Percentiles rank a stretch among this genome's conserved stretches.
phyloP scores from a whole-genome alignment of 2,329 filamentous ascomycete genomes.

The Colletotrichum cordylinicola region DNA sequence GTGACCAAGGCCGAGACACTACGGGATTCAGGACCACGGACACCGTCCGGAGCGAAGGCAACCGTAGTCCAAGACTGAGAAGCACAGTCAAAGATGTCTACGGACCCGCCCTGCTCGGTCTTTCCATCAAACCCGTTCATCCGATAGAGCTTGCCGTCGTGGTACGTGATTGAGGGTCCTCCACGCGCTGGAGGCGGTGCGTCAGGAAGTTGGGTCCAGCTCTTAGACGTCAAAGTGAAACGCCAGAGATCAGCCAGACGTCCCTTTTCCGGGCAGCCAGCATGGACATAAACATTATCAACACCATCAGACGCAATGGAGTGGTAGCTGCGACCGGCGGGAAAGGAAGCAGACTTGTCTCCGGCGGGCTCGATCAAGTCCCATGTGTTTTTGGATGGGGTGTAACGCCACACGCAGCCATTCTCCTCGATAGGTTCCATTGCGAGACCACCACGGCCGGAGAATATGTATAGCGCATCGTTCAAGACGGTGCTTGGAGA shows the following conservation, averaged over 20 bases:
- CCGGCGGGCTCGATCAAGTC: constrained; percentile 42
- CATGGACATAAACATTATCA: constrained; percentile 62
- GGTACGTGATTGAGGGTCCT: constrained; percentile 53
- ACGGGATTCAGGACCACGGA: constrained; percentile 32
- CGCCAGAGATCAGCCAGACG: constrained; percentile 66
- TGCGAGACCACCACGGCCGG: constrained; percentile 63
- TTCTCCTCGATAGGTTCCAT: constrained; percentile 66
- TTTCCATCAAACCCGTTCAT: constrained; percentile 71
- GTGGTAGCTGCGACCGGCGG: constrained; percentile 63
- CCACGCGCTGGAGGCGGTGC: constrained; percentile 60
- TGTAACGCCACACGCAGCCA: constrained; percentile 63
- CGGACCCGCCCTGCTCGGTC: constrained; percentile 59
- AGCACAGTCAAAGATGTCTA: constrained; percentile 52
- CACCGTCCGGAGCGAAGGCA: constrained; percentile 29
- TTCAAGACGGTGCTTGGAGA: constrained; percentile 51
- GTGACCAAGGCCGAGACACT: constrained; percentile 35
- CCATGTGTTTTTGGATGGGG: constrained; percentile 49
- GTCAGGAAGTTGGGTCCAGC: constrained; percentile 57
- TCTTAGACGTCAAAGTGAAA: constrained; percentile 50
- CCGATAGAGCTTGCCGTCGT: constrained; percentile 52
- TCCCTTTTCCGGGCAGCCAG: constrained; percentile 63
- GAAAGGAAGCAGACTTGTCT: constrained; percentile 39
- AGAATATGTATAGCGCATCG: constrained; percentile 63
- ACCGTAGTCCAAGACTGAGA: constrained; percentile 30
- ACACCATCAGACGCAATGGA: constrained; percentile 40